Evolutionary conservation across 768 basidiomycete genomes (phyloP), one percentile per base, ranked within the genome.

Genomic region (Lepiota venenata): DNA sequence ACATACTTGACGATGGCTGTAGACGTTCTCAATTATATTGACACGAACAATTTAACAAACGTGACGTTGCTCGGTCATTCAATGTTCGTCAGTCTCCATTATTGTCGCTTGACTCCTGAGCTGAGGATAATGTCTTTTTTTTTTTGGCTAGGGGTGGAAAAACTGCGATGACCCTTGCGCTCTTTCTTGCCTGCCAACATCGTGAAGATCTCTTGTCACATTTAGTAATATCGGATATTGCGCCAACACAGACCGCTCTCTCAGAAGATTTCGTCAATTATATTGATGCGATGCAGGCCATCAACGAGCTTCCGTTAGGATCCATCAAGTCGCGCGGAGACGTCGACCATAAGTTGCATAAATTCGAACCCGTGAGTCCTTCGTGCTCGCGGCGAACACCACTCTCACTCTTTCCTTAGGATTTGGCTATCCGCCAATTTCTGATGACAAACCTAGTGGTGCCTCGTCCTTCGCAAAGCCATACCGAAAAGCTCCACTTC

Each of bases 1-100:
- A 83, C 80, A 12, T 95, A 96, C 65, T 64, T 71, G 9, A 77
- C 84, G 36, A 90, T 96, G 91, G 91, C 91, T 0, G 69, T 71
- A 3, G 94, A 97, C 61, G 80, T 96, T 11, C 68, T 85, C 1
- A 72, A 80, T 42, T 92, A 93, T 63, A 78, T 89, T 55, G 61
- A 71, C 15, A 69, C 73, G 32, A 79, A 81, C 45, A 71, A 72
- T 0, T 65, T 91, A 38, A 71, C 73, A 2, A 73, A 87, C 15
- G 78, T 94, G 15, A 81, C 88, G 2, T 75, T 97, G 3, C 72
- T 96, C 3, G 94, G 94, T 0, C 94, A 96, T 66, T 95, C 93
- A 2, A 94, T 96, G 93, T 93, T 60, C 51, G 87, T 73, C 1
- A 5, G 41, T 20, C 18, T 36, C 2, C 12, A 14, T 15, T 35